Evolutionary conservation across 148 eudicot genomes (phyloP).

Genomic region (Nyssa sinensis): DNA sequence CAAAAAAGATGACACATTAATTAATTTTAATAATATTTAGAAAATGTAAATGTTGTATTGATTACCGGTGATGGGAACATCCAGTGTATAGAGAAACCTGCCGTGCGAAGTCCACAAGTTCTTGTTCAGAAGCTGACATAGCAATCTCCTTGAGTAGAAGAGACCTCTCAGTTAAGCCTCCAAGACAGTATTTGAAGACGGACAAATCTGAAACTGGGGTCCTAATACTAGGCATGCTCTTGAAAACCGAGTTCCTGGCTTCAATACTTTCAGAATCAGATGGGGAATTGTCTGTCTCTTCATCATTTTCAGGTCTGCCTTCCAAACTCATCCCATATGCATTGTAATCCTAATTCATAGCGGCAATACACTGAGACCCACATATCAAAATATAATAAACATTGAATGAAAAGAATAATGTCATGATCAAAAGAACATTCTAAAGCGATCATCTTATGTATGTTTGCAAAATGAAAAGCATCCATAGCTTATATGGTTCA

Average conservation of each 20-base stretch:
- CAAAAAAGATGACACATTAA: background rate
- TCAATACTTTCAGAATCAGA: slow-evolving; percentile 68
- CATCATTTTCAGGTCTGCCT: slow-evolving; percentile 44
- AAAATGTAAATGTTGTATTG: slow-evolving; percentile 5
- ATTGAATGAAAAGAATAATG: background rate
- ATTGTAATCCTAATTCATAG: slow-evolving; percentile 36
- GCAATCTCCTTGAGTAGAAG: slow-evolving; percentile 74
- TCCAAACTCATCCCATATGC: slow-evolving; percentile 36
- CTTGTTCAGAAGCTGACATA: slow-evolving; percentile 45
- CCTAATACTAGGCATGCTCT: slow-evolving; percentile 33
- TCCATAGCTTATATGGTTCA: background rate
- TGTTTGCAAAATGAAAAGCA: background rate
- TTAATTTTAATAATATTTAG: background rate
- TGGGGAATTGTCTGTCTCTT: slow-evolving; percentile 46
- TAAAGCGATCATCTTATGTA: background rate
- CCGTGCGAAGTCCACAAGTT: slow-evolving; percentile 60
- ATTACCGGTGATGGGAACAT: slow-evolving; percentile 90
- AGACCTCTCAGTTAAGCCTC: slow-evolving; percentile 70
- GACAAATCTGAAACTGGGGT: slow-evolving; percentile 59
- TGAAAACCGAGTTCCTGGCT: slow-evolving; percentile 40
- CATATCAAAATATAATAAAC: slow-evolving; percentile 4
- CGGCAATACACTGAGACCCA: slow-evolving; percentile 5
- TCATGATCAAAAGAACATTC: background rate
- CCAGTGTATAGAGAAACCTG: slow-evolving; percentile 75
- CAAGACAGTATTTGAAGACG: slow-evolving; percentile 87